A percentile compares a stretch with the other conserved stretches of the same genome.
Conservation (phyloP, 1,284 basidiomycete species). For the Tetrapyrgos nigripes region DNA sequence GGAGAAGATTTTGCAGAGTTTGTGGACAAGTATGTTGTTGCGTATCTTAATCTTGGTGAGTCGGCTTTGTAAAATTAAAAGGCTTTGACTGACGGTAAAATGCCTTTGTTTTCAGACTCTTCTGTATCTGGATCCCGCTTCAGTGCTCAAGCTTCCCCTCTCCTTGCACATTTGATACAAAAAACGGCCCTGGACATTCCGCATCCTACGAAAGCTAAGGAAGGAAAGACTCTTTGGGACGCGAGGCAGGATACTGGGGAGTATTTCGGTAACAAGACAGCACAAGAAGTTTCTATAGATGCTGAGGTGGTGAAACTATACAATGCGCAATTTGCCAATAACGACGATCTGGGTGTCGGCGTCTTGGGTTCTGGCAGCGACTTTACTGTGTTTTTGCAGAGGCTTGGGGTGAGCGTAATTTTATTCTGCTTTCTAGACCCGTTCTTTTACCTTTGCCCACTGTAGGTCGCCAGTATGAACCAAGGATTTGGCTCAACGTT, state of each 20-base stretch:
- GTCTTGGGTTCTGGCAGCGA: slow-evolving; percentile 71
- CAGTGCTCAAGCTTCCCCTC: slow-evolving; percentile 63
- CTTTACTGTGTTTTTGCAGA: slow-evolving; percentile 74
- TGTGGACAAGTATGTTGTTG: slow-evolving; percentile 71
- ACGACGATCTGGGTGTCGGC: slow-evolving; percentile 28
- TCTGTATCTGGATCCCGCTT: slow-evolving; percentile 68
- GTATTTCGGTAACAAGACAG: slow-evolving; percentile 37
- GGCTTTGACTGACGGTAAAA: slow-evolving; percentile 11
- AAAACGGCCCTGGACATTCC: slow-evolving; percentile 63
- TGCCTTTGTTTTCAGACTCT: slow-evolving; percentile 53
- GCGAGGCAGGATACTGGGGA: slow-evolving; percentile 49
- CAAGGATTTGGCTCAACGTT: slow-evolving; percentile 54
- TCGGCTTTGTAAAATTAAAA: slow-evolving; percentile 3
- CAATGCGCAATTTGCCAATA: background rate
- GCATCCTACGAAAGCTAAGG: slow-evolving; percentile 51
- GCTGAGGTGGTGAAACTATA: slow-evolving; percentile 11
- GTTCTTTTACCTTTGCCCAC: background rate
- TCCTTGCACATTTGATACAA: slow-evolving; percentile 71
- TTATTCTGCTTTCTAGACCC: background rate
- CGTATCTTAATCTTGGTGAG: slow-evolving; percentile 79
- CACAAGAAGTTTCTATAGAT: slow-evolving; percentile 9
- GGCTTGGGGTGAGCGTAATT: slow-evolving; percentile 49
- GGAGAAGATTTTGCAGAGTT: slow-evolving; percentile 84
- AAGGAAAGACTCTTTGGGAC: slow-evolving; percentile 53
- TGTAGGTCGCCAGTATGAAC: slow-evolving; percentile 58